Base-by-base conservation (phyloP, 78 protist species). In the Capsaspora owczarzaki region DNA sequence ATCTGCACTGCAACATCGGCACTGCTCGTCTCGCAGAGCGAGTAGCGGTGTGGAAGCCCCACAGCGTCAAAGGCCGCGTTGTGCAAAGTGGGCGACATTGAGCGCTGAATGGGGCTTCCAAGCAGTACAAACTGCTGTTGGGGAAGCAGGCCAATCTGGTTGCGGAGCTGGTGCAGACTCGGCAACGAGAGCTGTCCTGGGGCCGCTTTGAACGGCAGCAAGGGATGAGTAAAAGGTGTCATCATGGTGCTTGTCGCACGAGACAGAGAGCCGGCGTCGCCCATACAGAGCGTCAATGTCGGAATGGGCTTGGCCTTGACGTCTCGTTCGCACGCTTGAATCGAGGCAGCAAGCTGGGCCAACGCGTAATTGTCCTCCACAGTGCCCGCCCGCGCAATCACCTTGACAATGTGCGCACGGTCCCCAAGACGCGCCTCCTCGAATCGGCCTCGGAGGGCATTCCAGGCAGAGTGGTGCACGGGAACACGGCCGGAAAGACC, bases 201-300 rank as follows among this genome's bases (percentile, higher is more conserved):
- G 37, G 92, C 92, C 10, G 89, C 92, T 22, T 20, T 56, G 43
- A 23, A 75, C 27, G 89, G 87, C 63, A 84, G 43, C 43, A 27
- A 42, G 35, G 85, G 81, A 74, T 87, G 90, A 6, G 90, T 86
- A 63, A 90, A 87, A 0, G 93, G 93, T 27, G 90, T 84, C 66
- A 85, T 20, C 71, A 76, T 40, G n/a, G 74, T 35, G 75, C 85
- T 84, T 44, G 68, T 8, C 2, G 76, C 90, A 20, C 94, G 78
- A 16, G 89, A 60, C 41, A 85, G 80, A 44, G 37, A 35, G n/a
- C 90, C 94, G 29, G 10, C 31, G 12, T 51, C 81, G 19, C 93
- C 93, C 88, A 83, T 85, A 35, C 46, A 38, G 51, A 90, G n/a
- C 46, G 43, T 86, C 84, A 10, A 90, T 87, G 71, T 83, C 71